Evolutionary conservation across 495 filamentous ascomycete species (phyloP), one percentile per base, ranked within the genome.

Genomic region (Hypoxylon intermedium): DNA sequence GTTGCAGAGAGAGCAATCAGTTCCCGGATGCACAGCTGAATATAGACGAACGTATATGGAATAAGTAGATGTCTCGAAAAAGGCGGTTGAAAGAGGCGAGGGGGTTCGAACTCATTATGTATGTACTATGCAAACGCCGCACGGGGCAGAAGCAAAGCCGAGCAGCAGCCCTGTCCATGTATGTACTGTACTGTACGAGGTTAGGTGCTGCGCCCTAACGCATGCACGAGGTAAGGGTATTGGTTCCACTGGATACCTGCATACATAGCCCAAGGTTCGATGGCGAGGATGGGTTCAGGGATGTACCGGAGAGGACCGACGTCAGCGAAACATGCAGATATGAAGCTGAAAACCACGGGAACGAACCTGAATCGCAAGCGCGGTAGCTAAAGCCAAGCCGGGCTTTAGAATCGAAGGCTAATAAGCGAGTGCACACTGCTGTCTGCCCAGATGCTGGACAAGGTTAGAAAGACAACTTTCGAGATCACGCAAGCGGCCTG

Each of bases 71-170:
- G 46, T 42, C n/a, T 54, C 26, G 37, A 63, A 48, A 43, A 53
- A 62, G 19, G 24, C 15, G 36, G 49, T 9, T 45, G 38, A 46
- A 56, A 56, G 62, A 65, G 46, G 55, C 55, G 55, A 60, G 56
- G 62, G 59, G 62, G 55, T 12, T 52, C 20, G 56, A 60, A 44
- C 52, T 65, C 60, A 65, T 65, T 60, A 65, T 65, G n/a, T n/a
- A n/a, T n/a, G n/a, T n/a, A n/a, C n/a, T 26, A 26, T 26, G 62
- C 62, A 60, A 54, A 60, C 50, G 45, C 38, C 45, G 56, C 62
- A 65, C 55, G 51, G 62, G 55, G 56, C 55, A 65, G 62, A 60
- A 65, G 50, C 44, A 58, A 60, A 65, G 50, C 62, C 62, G 51
- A 65, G 56, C 61, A 65, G 60, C 45, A 30, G 40, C 12, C n/a